These are phyloP conservation scores for Misopates orontium DNA, from an alignment of 257 asterid genomes.

Conservation along the genomic window DNA sequence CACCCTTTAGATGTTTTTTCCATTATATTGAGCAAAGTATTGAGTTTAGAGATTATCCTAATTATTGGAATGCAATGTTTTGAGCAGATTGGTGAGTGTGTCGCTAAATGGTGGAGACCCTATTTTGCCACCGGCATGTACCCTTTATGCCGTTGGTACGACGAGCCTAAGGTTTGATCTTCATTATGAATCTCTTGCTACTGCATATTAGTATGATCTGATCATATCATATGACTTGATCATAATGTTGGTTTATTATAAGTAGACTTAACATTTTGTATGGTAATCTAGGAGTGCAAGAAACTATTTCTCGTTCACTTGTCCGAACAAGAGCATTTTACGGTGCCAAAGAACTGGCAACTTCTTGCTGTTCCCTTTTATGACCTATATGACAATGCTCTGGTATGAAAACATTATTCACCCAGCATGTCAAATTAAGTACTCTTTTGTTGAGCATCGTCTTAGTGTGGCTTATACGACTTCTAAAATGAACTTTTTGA, in stretches of 20 bases:
- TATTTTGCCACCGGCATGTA: conserved; percentile 85
- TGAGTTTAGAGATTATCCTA: conserved; percentile 4
- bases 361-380: conserved; percentile 95
- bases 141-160: conserved; percentile 80
- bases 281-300: conserved; percentile 74
- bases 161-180: conserved; percentile 66
- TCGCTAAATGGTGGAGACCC: conserved; percentile 96
- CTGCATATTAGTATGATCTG: background rate
- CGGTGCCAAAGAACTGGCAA: conserved; percentile 89
- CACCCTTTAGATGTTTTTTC: too few relatives aligned
- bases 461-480: background rate
- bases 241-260: background rate
- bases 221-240: background rate
- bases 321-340: conserved; percentile 87
- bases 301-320: conserved; percentile 84
- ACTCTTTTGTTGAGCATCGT: background rate
- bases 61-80: conserved; percentile 12
- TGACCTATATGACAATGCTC: conserved; percentile 93
- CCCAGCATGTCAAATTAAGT: too few relatives aligned
- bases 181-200: background rate
- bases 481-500: conserved; percentile 25
- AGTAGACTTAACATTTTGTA: background rate
- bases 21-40: background rate
- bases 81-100: conserved; percentile 89
- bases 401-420: conserved; percentile 42